Evolutionary conservation across 2,329 filamentous ascomycete species (phyloP), one percentile per base, ranked within the genome.

Genomic region (Fusarium subtropicale): DNA sequence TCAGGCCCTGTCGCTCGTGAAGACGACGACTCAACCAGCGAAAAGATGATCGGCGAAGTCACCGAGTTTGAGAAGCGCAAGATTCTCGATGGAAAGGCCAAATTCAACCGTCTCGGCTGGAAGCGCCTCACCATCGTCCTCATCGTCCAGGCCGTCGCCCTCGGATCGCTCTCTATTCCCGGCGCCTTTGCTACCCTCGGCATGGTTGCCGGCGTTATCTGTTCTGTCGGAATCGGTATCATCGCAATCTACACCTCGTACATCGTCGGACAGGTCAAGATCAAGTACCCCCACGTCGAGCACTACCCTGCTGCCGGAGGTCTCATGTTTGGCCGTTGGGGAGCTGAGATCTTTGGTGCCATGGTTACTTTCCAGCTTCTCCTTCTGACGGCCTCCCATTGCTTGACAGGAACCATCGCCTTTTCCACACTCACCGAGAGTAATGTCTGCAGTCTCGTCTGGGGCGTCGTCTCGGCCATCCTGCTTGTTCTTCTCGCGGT

Each of bases 331-430:
- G 90, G 90, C 4, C 79, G 76, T 8, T 78, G 85, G 41, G 88
- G 87, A 1, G 83, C 85, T 50, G 86, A 90, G 71, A 71, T 91
- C 33, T 80, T 90, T 50, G 87, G 87, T 15, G 76, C 81, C 44
- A 87, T 84, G 53, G 87, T 89, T 66, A 79, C 85, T 6, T 75
- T 91, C 11, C 87, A 91, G 75, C 80, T 91, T 9, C 76, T 90
- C 36, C 91, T 92, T 76, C 85, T 90, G 72, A 88, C 89, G 78
- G 87, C 85, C 18, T 89, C 88, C n/a, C 90, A 92, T 76, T 81
- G 90, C 44, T 79, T 91, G 54, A 90, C 88, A 1, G 91, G 91
- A 69, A 84, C 84, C 15, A 88, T 91, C 64, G 89, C 88, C 66
- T 85, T 91, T 77, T 88, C 88, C 66, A 86, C 82, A 26, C 79